Percentiles rank a stretch among this genome's conserved stretches.
phyloP scores from a whole-genome alignment of 148 eudicot species.

The Dysphania ambrosioides region DNA sequence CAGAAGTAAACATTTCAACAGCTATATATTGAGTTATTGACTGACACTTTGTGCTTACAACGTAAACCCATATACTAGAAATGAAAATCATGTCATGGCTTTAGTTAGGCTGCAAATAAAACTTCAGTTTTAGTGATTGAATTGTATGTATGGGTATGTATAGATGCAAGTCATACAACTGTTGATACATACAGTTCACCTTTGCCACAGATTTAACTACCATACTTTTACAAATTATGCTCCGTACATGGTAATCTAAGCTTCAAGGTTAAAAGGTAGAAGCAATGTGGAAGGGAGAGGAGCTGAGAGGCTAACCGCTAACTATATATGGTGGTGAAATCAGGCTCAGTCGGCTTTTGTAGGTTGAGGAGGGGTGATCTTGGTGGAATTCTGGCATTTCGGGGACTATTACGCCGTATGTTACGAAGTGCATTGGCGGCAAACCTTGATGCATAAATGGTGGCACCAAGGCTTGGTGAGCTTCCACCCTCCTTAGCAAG shows the following conservation, averaged over 20 bases:
- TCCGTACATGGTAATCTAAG: background rate
- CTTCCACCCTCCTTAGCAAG: constrained; percentile 40
- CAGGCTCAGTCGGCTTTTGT: constrained; percentile 59
- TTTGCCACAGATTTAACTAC: too few species aligned
- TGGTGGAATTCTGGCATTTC: constrained; percentile 23
- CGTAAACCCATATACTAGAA: background rate
- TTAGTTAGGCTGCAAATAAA: too few species aligned
- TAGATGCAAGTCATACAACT: too few species aligned
- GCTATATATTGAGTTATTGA: too few species aligned
- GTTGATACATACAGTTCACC: too few species aligned
- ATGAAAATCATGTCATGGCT: too few species aligned
- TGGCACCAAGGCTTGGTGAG: constrained; percentile 53
- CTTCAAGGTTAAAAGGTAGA: background rate
- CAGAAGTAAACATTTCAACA: too few species aligned
- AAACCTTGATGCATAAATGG: constrained; percentile 62
- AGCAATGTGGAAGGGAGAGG: background rate
- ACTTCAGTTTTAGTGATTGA: too few species aligned
- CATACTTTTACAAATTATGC: background rate
- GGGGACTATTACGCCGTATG: constrained; percentile 32
- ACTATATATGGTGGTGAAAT: constrained; percentile 33
- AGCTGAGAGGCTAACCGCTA: constrained; percentile 12
- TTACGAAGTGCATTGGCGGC: constrained; percentile 51
- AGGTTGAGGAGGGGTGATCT: constrained; percentile 40
- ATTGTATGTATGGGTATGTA: too few species aligned
- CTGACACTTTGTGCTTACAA: too few species aligned